Evolutionary conservation across 305 asterid species (phyloP), one percentile per base, ranked within the genome.

Genomic region (Solanum hybrid): DNA sequence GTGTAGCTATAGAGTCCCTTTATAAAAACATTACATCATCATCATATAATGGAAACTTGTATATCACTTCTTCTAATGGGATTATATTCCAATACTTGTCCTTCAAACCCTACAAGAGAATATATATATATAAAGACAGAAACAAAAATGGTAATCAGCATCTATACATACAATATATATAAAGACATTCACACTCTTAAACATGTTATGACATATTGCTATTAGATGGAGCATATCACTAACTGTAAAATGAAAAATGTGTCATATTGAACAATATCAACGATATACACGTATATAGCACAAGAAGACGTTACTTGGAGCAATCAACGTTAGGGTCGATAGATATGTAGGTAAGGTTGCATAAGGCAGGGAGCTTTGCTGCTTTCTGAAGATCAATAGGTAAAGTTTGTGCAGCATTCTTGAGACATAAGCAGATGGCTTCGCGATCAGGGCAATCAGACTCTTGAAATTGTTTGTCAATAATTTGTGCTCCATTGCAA

Each of bases 301-400:
- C 5, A 38, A 72, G 73, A 75, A 34, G n/a, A 26, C 65, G 41
- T 57, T 65, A 89, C 90, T 24, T 79, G 88, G 61, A 31, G 70
- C 90, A 89, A 36, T 89, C 57, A 15, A 89, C 31, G 3, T 26
- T 80, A 61, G 88, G 88, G 85, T 61, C 88, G 26, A 89, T 57
- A 13, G 88, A 36, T 32, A 79, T 24, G 10, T 89, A 79, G 26
- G 13, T n/a, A 34, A 89, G 78, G 37, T 89, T 79, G 88, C 90
- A 89, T 10, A 80, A 34, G 11, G 10, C 14, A 41, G 87, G 79
- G 6, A 89, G 68, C 27, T 22, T 57, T 37, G 82, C 82, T 61
- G 90, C 90, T 33, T 89, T 89, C 10, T 57, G 65, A 79, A 24
- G 51, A 15, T 57, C 33, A 9, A 89, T 51, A 37, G 90, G 88